phyloP scores from a whole-genome alignment of 169 alveolate species.

The Theileria orientalis region DNA sequence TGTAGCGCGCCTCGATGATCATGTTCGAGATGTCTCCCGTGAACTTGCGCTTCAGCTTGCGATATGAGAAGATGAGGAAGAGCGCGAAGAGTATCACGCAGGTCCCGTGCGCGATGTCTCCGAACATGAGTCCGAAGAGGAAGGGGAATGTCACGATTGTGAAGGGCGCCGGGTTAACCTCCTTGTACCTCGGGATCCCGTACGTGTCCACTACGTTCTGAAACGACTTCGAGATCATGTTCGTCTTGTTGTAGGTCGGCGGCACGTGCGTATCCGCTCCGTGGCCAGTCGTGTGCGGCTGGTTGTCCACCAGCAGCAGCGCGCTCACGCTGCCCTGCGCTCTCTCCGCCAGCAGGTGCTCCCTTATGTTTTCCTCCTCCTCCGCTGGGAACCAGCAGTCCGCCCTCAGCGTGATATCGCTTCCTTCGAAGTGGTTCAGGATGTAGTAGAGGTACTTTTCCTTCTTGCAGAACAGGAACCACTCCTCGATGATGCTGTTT shows the following conservation, averaged over 20 bases:
- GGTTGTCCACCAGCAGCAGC: constrained; percentile 76
- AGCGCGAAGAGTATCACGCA: constrained; percentile 83
- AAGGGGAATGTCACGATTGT: constrained; percentile 98
- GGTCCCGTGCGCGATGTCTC: constrained; percentile 99
- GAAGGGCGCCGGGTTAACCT: constrained; percentile 96
- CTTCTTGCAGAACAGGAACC: constrained; percentile 89
- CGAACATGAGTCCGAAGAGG: constrained; percentile 99
- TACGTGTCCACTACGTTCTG: constrained; percentile 97
- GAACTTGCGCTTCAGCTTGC: constrained; percentile 67
- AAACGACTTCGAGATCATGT: constrained; percentile 88
- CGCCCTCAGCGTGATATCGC: constrained; percentile 91
- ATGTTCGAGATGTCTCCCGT: constrained; percentile 70
- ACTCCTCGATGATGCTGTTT: constrained; percentile 90
- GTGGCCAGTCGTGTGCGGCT: constrained; percentile 70
- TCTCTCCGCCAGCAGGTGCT: constrained; percentile 75
- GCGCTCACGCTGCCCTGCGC: constrained; percentile 80
- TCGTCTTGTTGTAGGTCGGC: constrained; percentile 94
- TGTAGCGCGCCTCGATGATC: constrained; percentile 84
- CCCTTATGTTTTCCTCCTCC: constrained; percentile 86
- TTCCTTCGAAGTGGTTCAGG: constrained; percentile 89
- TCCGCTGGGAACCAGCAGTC: constrained; percentile 94
- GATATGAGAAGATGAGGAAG: constrained; percentile 70
- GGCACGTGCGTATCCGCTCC: constrained; percentile 79
- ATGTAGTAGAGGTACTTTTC: constrained; percentile 91
- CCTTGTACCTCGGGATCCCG: constrained; percentile 98